A percentile compares a stretch with the other conserved stretches of the same genome.
Conservation (phyloP, 2,329 filamentous ascomycete species). For the Xylaria sp. region DNA sequence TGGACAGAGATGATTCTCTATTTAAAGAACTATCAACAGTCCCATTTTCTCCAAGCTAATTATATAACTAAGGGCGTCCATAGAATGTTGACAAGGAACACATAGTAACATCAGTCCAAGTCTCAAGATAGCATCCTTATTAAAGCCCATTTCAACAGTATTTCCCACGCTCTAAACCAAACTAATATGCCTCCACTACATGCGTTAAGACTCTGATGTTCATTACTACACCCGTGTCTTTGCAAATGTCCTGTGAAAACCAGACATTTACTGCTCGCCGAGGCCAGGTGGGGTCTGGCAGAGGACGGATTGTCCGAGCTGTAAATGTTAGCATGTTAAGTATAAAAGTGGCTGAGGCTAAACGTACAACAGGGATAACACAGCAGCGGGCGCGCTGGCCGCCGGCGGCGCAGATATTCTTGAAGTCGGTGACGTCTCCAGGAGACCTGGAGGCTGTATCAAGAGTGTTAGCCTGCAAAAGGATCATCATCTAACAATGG, state of each 20-base stretch:
- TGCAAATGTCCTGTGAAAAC: background rate
- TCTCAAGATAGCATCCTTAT: background rate
- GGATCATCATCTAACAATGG: background rate
- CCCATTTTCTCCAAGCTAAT: slow-evolving; percentile 26
- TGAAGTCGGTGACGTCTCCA: no score
- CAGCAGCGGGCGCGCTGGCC: slow-evolving; percentile 65
- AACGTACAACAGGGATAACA: slow-evolving; percentile 59
- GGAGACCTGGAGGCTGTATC: no score
- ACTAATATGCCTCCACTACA: slow-evolving; percentile 14
- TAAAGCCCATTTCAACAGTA: no score
- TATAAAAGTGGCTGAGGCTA: no score
- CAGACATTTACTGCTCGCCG: slow-evolving; percentile 32
- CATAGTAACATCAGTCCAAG: background rate
- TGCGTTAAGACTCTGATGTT: slow-evolving; percentile 1
- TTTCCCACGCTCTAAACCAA: no score
- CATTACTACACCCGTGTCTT: background rate
- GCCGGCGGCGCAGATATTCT: slow-evolving; percentile 53
- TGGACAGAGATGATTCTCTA: slow-evolving; percentile 18
- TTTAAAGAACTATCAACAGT: slow-evolving; percentile 24
- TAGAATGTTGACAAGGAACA: no score
- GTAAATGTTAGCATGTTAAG: no score
- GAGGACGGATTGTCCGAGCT: slow-evolving; percentile 50
- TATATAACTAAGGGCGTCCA: no score
- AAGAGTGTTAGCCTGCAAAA: background rate
- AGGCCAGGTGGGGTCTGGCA: slow-evolving; percentile 49